Percentiles rank a stretch among this genome's conserved stretches.
These are phyloP conservation scores for Grigorovia transvaalensis DNA, from an alignment of 805 yeast genomes.

Conservation along the genomic window DNA sequence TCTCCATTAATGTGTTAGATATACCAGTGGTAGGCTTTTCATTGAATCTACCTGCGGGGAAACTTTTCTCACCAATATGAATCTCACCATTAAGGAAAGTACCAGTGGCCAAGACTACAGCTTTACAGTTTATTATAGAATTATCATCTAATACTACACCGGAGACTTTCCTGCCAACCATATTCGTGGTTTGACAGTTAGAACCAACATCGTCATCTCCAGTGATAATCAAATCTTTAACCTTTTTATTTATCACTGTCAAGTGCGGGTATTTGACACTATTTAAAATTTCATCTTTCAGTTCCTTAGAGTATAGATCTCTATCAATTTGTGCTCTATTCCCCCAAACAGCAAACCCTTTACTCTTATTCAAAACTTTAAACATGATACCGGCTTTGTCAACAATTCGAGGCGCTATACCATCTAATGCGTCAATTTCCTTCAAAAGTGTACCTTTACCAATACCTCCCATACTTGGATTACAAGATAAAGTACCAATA, in stretches of 20 bases:
- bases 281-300: constrained; percentile 53
- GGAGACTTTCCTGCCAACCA: constrained; percentile 26
- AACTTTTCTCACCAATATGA: constrained; percentile 71
- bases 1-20: constrained; percentile 60
- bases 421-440: constrained; percentile 95
- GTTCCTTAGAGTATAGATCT: constrained; percentile 59
- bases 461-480: constrained; percentile 97
- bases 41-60: constrained; percentile 90
- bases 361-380: constrained; percentile 71
- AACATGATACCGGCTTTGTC: constrained; percentile 91
- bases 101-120: constrained; percentile 88
- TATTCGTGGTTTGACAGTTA: background rate
- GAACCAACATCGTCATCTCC: constrained; percentile 17
- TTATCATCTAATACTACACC: constrained; percentile 83
- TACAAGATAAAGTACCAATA: constrained; percentile 92
- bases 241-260: constrained; percentile 53
- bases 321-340: constrained; percentile 96
- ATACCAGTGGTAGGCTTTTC: constrained; percentile 88
- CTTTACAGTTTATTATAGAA: constrained; percentile 41
- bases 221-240: constrained; percentile 64
- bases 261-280: constrained; percentile 41
- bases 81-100: constrained; percentile 92
- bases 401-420: constrained; percentile 76
- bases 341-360: constrained; percentile 96
- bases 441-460: constrained; percentile 90